Conservation (phyloP, 1,284 basidiomycete genomes). For the Xerocomus nothofagi region DNA sequence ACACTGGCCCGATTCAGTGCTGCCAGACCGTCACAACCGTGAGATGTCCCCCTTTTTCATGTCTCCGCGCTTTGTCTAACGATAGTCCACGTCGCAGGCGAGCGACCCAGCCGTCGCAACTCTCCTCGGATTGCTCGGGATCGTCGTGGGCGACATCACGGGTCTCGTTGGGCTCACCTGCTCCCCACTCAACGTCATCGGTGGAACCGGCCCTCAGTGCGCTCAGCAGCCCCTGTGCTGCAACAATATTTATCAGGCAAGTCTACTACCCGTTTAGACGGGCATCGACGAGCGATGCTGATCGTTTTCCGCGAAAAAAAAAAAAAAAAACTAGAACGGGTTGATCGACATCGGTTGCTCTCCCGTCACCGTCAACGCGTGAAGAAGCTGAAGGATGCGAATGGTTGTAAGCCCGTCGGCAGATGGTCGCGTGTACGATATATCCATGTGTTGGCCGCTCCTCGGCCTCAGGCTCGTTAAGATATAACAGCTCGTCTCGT, state of each 20-base stretch:
- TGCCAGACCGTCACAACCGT: constrained; percentile 4
- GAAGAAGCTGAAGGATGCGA: too few species aligned
- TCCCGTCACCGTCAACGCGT: constrained; percentile 6
- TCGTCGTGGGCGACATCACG: not conserved
- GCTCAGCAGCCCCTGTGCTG: constrained; percentile 19
- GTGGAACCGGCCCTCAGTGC: not conserved
- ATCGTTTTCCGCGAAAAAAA: not conserved
- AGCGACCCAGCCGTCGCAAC: not conserved
- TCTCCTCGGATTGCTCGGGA: not conserved
- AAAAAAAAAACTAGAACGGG: too few species aligned
- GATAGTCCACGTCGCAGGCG: not conserved
- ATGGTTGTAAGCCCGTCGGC: too few species aligned
- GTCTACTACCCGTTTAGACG: too few species aligned
- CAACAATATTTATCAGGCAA: not conserved
- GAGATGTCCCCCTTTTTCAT: not conserved
- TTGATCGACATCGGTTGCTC: constrained; percentile 19
- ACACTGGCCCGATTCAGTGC: constrained; percentile 9
- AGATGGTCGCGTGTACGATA: too few species aligned
- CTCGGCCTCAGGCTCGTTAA: too few species aligned
- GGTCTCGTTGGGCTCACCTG: constrained; percentile 4
- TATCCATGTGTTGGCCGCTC: too few species aligned
- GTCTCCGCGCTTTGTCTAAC: not conserved
- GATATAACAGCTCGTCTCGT: too few species aligned
- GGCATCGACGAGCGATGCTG: too few species aligned
- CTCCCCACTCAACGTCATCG: not conserved